Conservation (phyloP, 805 yeast species). For the Metschnikowia picachoensis region DNA sequence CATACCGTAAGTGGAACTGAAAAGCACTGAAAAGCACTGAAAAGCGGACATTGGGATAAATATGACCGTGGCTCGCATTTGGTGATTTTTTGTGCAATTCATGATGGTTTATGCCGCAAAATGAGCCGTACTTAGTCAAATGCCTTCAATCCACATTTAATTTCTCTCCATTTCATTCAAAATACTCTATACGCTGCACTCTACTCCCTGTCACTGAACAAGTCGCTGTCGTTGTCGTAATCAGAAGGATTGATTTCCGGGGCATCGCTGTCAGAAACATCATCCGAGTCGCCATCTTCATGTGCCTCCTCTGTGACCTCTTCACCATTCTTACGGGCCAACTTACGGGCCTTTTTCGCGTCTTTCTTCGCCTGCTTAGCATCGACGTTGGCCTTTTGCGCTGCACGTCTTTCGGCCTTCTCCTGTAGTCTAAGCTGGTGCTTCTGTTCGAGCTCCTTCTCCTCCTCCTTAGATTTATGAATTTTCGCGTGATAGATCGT, state of each 20-base stretch:
- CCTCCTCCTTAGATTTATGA: constrained; percentile 59
- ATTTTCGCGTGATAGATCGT: constrained; percentile 77
- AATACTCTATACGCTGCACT: no score
- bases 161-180: not conserved
- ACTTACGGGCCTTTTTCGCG: constrained; percentile 66
- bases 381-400: constrained; percentile 74
- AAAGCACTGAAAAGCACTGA: no score
- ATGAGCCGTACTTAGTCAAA: no score
- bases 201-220: constrained; percentile 35
- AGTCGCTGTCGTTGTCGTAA: constrained; percentile 51
- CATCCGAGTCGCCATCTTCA: constrained; percentile 24
- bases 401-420: constrained; percentile 68
- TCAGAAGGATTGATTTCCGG: constrained; percentile 39
- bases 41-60: no score
- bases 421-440: constrained; percentile 61
- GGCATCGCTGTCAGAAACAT: constrained; percentile 26
- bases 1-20: no score
- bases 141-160: no score
- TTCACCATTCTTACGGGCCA: constrained; percentile 45
- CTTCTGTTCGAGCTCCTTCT: constrained; percentile 55
- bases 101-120: no score
- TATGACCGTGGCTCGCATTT: no score
- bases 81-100: no score
- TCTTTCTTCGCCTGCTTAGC: constrained; percentile 70
- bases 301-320: constrained; percentile 24